A percentile compares a stretch with the other conserved stretches of the same genome.
Evolutionary conservation across 1,284 basidiomycete species (phyloP).

Genomic region (Fistulinella cinereoalba): DNA sequence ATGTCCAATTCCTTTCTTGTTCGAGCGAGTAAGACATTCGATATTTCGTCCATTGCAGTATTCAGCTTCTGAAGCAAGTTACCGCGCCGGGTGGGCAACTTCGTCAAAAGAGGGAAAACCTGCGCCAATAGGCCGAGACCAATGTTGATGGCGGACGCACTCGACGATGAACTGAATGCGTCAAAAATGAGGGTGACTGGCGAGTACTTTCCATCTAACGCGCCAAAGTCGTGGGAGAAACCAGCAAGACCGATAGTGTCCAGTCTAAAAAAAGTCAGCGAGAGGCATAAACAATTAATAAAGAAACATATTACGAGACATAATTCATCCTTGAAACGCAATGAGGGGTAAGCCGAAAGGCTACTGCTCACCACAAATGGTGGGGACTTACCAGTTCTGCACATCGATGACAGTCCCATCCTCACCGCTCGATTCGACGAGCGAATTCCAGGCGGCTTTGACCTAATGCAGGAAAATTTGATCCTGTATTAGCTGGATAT

Average conservation of each 20-base stretch:
- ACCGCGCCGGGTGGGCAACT: slow-evolving; percentile 42
- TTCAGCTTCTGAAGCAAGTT: slow-evolving; percentile 37
- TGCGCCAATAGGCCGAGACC: too few relatives aligned
- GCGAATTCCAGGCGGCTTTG: slow-evolving; percentile 50
- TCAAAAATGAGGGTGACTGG: too few relatives aligned
- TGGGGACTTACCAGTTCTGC: slow-evolving; percentile 31
- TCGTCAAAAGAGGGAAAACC: slow-evolving; percentile 10
- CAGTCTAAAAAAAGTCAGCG: slow-evolving; percentile 5
- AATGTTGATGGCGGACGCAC: too few relatives aligned
- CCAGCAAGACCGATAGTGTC: slow-evolving; percentile 44
- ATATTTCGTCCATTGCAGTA: slow-evolving; percentile 42
- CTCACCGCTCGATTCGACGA: slow-evolving; percentile 38
- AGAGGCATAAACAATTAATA: slow-evolving; percentile 3
- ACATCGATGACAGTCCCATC: slow-evolving; percentile 46
- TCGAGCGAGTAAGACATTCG: slow-evolving; percentile 44
- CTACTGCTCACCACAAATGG: too few relatives aligned
- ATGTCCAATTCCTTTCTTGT: slow-evolving; percentile 40
- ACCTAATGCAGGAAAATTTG: slow-evolving; percentile 19
- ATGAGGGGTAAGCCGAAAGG: neutral
- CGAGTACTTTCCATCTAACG: slow-evolving; percentile 38
- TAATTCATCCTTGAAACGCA: slow-evolving; percentile 43
- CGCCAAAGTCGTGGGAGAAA: too few relatives aligned
- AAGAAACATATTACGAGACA: slow-evolving; percentile 38
- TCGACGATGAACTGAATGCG: too few relatives aligned
- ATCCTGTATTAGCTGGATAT: too few relatives aligned